Conservation (phyloP, 1,139 yeast genomes). For the Petasospora fabianii region DNA sequence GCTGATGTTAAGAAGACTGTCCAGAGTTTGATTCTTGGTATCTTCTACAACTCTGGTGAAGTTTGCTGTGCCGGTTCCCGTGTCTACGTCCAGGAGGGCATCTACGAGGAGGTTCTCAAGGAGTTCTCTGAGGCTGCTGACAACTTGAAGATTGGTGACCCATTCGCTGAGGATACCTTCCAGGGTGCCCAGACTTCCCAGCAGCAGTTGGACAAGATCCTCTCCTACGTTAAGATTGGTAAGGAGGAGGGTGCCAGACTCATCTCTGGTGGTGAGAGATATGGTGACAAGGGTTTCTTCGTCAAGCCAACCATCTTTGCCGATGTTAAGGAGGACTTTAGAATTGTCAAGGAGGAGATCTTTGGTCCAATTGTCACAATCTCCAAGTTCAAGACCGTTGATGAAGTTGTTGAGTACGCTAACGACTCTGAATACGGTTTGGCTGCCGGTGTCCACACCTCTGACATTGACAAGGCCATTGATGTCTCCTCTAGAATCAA, state of each 20-base stretch:
- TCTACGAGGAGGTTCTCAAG: slow-evolving; percentile 64
- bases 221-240: slow-evolving; percentile 70
- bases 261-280: slow-evolving; percentile 74
- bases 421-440: slow-evolving; percentile 77
- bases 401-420: slow-evolving; percentile 67
- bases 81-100: slow-evolving; percentile 69
- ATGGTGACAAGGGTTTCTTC: slow-evolving; percentile 68
- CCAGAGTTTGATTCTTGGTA: slow-evolving; percentile 55
- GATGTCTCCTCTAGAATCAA: slow-evolving; percentile 63
- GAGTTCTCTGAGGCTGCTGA: slow-evolving; percentile 52
- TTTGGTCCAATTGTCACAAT: slow-evolving; percentile 84
- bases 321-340: slow-evolving; percentile 63
- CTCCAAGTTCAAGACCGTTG: slow-evolving; percentile 67
- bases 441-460: slow-evolving; percentile 84
- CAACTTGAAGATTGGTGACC: slow-evolving; percentile 62
- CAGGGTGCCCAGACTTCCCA: slow-evolving; percentile 88
- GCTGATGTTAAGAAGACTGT: slow-evolving; percentile 66
- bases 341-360: slow-evolving; percentile 77
- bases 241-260: slow-evolving; percentile 72
- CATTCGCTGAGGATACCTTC: slow-evolving; percentile 65
- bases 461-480: slow-evolving; percentile 54
- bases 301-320: slow-evolving; percentile 77
- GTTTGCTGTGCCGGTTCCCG: slow-evolving; percentile 89
- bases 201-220: slow-evolving; percentile 71
- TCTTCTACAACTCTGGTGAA: slow-evolving; percentile 83